Evolutionary conservation across 1,139 yeast genomes (phyloP), one percentile per base, ranked within the genome.

Genomic region (Schizosaccharomyces versatilis): DNA sequence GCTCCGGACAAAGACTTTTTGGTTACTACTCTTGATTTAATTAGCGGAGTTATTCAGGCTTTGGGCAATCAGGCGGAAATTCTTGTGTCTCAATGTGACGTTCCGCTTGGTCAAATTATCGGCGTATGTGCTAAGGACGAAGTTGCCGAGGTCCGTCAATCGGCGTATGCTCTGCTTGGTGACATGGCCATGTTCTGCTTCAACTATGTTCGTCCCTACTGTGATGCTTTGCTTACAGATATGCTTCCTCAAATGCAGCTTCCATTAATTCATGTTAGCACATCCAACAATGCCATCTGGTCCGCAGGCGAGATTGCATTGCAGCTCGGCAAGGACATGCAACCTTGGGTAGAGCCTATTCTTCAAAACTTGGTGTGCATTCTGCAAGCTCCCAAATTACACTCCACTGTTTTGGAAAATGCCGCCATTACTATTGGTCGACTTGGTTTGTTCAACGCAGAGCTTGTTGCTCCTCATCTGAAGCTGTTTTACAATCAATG

Each of bases 371-470:
- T 88, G 55, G 75, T 84, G 19, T 83, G 84, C 12, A 72, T 85
- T 24, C 69, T 88, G 71, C 75, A 58, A 70, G 79, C 56, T 60
- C 63, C 40, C 65, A 75, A 38, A 79, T 78, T 58, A 73, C 78
- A 19, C 53, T 60, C 54, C 54, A 64, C 68, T n/a, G 84, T 90
- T 3, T 66, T 81, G 61, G 97, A 88, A 64, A 90, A 90, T 66
- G 80, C 88, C 1, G 94, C 95, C n/a, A 83, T 86, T 56, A 82
- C 97, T 48, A 71, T 90, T 57, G 97, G 97, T n/a, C 75, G 97
- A 61, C 70, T 88, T 64, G 95, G 95, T 2, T 66, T 80, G 41
- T 69, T 74, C 55, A 76, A 77, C 42, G 79, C 90, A 2, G 77
- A 76, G 32, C 72, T 73, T 47, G 71, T 80, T 52, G 75, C 82